Conservation (phyloP, 1,284 basidiomycete genomes). For the Microbotryum intermedium region DNA sequence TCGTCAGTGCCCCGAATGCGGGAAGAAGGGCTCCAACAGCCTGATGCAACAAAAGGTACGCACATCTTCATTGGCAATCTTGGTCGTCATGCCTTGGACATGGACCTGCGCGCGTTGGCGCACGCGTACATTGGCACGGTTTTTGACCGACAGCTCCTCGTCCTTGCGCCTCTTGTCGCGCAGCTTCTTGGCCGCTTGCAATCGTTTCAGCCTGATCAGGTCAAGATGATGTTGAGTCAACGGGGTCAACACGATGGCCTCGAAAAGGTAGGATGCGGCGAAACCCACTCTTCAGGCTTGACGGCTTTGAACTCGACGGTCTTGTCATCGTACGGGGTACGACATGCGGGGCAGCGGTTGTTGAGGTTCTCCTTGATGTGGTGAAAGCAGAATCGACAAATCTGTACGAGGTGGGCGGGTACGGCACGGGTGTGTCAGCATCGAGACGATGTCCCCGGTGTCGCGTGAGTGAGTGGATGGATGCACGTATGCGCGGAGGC, state of each 20-base stretch:
- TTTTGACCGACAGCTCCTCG: conserved; percentile 74
- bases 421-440: not conserved
- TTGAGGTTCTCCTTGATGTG: conserved; percentile 96
- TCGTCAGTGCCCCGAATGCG: not conserved
- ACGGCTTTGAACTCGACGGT: conserved; percentile 93
- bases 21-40: not conserved
- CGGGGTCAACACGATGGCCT: conserved; percentile 1
- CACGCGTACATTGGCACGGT: conserved; percentile 86
- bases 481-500: not conserved
- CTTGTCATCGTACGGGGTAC: conserved; percentile 86
- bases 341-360: conserved; percentile 92
- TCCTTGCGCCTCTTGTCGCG: conserved; percentile 94
- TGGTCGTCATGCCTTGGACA: conserved; percentile 83
- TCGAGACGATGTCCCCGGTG: not conserved
- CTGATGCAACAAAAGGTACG: conserved; percentile 33
- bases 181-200: conserved; percentile 93
- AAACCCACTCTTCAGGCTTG: conserved; percentile 82
- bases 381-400: conserved; percentile 99
- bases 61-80: conserved; percentile 92
- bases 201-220: conserved; percentile 69
- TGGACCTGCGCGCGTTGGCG: conserved; percentile 96
- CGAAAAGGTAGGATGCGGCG: not conserved
- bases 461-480: conserved; percentile 8
- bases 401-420: conserved; percentile 47
- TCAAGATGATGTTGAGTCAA: not conserved